Percentiles rank a stretch among this genome's conserved stretches.
phyloP scores from a whole-genome alignment of 257 asterid genomes.

The Solanum pinnatisectum region DNA sequence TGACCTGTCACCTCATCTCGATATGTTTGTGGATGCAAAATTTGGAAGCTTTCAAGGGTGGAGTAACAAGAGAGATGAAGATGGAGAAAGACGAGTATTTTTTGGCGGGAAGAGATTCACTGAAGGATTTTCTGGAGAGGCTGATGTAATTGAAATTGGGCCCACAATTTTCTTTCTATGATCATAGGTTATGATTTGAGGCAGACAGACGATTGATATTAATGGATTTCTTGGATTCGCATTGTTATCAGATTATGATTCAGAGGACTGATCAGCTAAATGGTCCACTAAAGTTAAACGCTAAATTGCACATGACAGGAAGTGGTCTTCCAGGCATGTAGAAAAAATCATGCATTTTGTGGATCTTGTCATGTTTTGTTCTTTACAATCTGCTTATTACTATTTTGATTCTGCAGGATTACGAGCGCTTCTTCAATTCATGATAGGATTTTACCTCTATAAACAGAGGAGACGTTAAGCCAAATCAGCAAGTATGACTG shows the following conservation, averaged over 20 bases:
- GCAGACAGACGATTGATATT: neutral
- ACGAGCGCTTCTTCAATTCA: slow-evolving; percentile 95
- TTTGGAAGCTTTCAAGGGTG: slow-evolving; percentile 46
- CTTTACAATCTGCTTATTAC: slow-evolving; percentile 4
- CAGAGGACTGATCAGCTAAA: slow-evolving; percentile 75
- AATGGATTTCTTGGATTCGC: neutral
- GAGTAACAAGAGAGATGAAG: slow-evolving; percentile 66
- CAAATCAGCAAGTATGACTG: slow-evolving; percentile 57
- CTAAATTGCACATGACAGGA: slow-evolving; percentile 73
- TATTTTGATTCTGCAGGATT: slow-evolving; percentile 42
- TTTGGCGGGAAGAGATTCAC: slow-evolving; percentile 94
- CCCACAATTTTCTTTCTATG: neutral
- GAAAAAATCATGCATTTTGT: slow-evolving; percentile 1
- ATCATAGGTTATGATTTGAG: neutral
- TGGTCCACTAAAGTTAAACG: slow-evolving; percentile 80
- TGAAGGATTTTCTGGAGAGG: slow-evolving; percentile 97
- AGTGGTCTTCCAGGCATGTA: slow-evolving; percentile 87
- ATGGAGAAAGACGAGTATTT: slow-evolving; percentile 94
- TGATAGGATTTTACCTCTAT: slow-evolving; percentile 80
- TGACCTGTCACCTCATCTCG: slow-evolving; percentile 97
- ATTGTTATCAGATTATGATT: slow-evolving; percentile 66
- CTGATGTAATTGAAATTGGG: slow-evolving; percentile 46
- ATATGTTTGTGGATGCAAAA: slow-evolving; percentile 74
- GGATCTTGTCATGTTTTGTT: neutral
- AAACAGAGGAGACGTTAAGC: slow-evolving; percentile 89